Base-by-base conservation (phyloP, 1,284 basidiomycete species). In the Peniophora sp. region DNA sequence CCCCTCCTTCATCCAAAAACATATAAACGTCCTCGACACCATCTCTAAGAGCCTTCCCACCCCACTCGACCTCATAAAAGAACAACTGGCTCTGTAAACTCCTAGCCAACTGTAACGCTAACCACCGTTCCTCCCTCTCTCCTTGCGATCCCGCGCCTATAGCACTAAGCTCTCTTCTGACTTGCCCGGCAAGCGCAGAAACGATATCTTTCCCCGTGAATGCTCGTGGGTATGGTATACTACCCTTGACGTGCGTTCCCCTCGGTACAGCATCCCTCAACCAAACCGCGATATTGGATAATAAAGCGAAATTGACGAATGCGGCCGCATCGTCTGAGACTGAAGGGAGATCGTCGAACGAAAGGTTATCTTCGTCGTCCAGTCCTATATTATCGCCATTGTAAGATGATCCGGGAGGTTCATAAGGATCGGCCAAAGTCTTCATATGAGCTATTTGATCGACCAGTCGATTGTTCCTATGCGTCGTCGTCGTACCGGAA, bases 41-140 rank as follows among this genome's bases (percentile, higher is more conserved):
- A 62, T 97, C 96, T 53, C 88, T 84, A 45, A 98, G 69, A 1
- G 85, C 75, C 22, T 84, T 82, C 52, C 85, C 83, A 32, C 91
- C 92, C 92, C 94, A 97, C 65, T 97, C 95, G 6, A 97, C 95
- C 64, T 99, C 96, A 64, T 96, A 92, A 65, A 98, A 94, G 75
- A 94, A 97, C 6, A 97, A 77, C 65, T 96, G 91, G 55, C 81
- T 85, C 61, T 98, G 94, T 25, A 99, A 72, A 55, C 89, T 89
- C 24, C 92, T 83, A 0, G 93, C 95, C 12, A 97, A 84, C 58
- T 85, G 81, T 11, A 97, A 72, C 2, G 95, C 92, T 12, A 87
- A 84, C 23, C 88, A 78, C 2, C 93, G 77, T 60, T 93, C 90
- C 0, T 78, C 78, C 1, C 81, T 77, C 25, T 83, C 76, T 12